Evolutionary conservation across 208 protist genomes (phyloP).

Genomic region (Cochliopodium minus): DNA sequence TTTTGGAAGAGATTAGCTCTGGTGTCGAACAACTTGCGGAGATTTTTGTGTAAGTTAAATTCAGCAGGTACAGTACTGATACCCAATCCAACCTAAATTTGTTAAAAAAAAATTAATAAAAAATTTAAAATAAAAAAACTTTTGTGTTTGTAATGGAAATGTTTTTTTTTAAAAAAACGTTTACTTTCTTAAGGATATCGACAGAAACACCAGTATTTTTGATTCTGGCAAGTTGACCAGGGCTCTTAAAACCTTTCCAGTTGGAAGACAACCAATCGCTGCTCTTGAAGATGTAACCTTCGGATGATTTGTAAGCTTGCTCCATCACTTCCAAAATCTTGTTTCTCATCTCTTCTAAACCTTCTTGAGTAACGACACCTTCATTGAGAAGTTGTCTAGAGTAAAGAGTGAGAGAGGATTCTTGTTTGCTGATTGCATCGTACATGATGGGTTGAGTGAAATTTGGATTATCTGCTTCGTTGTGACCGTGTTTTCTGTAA

Average conservation of each 20-base stretch:
- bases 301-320: conserved; percentile 47
- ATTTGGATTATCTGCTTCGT: conserved; percentile 89
- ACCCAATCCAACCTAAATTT: conserved; percentile 38
- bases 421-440: conserved; percentile 56
- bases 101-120: not conserved
- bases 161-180: conserved; percentile 39
- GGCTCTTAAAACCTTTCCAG: conserved; percentile 23
- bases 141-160: no score
- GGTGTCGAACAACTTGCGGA: conserved; percentile 51
- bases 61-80: conserved; percentile 57
- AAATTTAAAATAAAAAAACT: not conserved
- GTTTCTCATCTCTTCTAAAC: conserved; percentile 36
- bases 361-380: conserved; percentile 42
- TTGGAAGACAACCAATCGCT: no score
- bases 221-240: conserved; percentile 12
- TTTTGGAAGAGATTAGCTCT: conserved; percentile 49
- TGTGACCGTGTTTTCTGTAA: conserved; percentile 84
- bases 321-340: conserved; percentile 26
- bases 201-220: conserved; percentile 41
- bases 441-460: conserved; percentile 93
- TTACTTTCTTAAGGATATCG: conserved; percentile 34
- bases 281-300: conserved; percentile 30
- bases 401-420: conserved; percentile 58
- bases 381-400: conserved; percentile 48
- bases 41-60: conserved; percentile 54